Conservation (phyloP, 1,284 basidiomycete genomes). For the Melampsora americana region DNA sequence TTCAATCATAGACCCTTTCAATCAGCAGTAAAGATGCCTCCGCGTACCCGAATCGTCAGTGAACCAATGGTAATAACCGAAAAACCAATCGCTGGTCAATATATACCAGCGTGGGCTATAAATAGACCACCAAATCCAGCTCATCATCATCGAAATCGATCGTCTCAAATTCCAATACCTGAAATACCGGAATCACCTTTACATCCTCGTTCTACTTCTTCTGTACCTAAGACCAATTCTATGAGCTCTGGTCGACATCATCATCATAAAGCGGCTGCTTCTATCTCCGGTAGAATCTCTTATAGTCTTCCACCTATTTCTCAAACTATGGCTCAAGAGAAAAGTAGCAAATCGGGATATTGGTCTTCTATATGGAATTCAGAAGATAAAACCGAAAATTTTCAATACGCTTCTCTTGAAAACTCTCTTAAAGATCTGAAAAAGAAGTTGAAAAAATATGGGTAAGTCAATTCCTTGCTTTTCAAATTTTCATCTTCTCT, state of each 20-base stretch:
- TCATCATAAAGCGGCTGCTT: background rate
- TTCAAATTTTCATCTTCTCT: background rate
- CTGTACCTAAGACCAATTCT: background rate
- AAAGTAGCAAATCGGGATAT: background rate
- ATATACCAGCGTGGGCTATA: background rate
- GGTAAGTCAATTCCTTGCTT: background rate
- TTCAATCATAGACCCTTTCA: background rate
- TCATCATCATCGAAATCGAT: background rate
- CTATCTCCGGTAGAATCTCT: background rate
- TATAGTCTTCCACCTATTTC: conserved; percentile 4
- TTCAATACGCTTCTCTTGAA: background rate
- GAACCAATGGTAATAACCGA: background rate
- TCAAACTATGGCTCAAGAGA: background rate
- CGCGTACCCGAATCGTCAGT: background rate
- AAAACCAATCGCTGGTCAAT: background rate
- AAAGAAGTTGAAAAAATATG: background rate
- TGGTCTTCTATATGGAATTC: background rate
- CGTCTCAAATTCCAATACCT: background rate
- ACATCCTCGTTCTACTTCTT: background rate
- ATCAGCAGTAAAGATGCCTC: background rate
- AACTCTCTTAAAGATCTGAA: background rate
- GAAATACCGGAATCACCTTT: background rate
- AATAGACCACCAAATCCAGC: background rate
- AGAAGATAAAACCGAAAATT: background rate
- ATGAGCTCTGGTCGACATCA: background rate